Evolutionary conservation across 73 alveolate species (phyloP), one percentile per base, ranked within the genome.

Genomic region (Symbiodinium pilosum): DNA sequence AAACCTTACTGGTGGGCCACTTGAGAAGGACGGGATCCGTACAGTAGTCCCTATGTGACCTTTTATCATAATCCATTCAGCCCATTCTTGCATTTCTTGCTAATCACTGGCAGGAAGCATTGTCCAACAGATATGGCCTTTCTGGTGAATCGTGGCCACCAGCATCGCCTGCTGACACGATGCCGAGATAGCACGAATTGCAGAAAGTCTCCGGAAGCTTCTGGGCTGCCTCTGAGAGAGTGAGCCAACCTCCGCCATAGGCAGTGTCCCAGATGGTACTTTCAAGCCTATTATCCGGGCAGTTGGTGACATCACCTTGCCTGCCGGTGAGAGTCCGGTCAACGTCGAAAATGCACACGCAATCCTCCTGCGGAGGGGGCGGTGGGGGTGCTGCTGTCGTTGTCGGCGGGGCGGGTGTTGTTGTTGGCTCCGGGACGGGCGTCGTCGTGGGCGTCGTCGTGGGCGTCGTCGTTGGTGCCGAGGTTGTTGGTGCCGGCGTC

Each of bases 261-360:
- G 95, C 95, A 4, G 95, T 30, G 36, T 88, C 95, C 95, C 95
- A 88, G 36, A 88, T 32, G 38, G 73, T 83, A 11, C 30, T 51
- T 75, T 38, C 95, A 21, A 26, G 47, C 44, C 64, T 38, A 39
- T 88, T 88, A n/a, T 41, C 86, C n/a, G 86, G 87, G 47, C 95
- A 88, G 36, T 43, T 41, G 68, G 38, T 18, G 32, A 26, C 51
- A 69, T 56, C 43, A 8, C 73, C 43, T 44, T 88, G 95, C 95
- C 42, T 88, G 7, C 95, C 95, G 4, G 95, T 88, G 38, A 88
- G 40, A n/a, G 95, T 88, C 47, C 95, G 9, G 71, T 88, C 95
- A 59, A 88, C 64, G 86, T 88, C 95, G 44, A 88, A 88, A 36
- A 88, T 83, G 34, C 95, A 88, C 30, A 88, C 64, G 69, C 95